Base-by-base conservation (phyloP, 2,329 filamentous ascomycete species). In the Sporothrix dimorphospora region DNA sequence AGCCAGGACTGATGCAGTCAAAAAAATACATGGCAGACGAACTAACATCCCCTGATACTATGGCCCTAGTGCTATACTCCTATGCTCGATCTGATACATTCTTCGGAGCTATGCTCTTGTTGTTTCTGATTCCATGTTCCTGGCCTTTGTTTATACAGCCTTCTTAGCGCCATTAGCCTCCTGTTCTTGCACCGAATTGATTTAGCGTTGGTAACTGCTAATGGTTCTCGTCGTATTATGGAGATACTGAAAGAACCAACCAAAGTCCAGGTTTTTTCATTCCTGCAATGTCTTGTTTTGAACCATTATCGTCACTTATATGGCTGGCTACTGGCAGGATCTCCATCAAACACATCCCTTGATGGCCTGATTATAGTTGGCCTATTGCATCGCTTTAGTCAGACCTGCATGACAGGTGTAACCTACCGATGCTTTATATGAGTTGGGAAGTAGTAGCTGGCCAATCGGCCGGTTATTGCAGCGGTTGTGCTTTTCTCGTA, bases 371-470 rank as follows among this genome's bases (percentile, higher is more conserved):
- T 3, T 34, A 34, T 34, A 34, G 30, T 34, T 34, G 30, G 30
- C 30, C 30, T 34, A 19, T 47, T 47, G 45, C 45, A 47, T 47
- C 11, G 45, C 45, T 47, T 47, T 47, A 47, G 45, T 47, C 45
- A 47, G 49, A 53, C 19, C 19, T 6, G n/a, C 49, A 53, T 53
- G n/a, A 11, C 49, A 1, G 24, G 49, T 53, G 49, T 21, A 53
- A 53, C 49, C 49, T 53, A 53, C 49, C 49, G 49, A 53, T 53
- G 14, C 24, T 53, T n/a, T n/a, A n/a, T 53, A 53, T 53, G 19
- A 53, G 16, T 53, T 6, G 49, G 49, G 49, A 53, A 53, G 21
- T 14, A 24, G 49, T 53, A 53, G 49, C 49, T 53, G 49, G 49
- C 49, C 49, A 53, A 53, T 53, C 49, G n/a, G 49, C 49, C 49